A percentile compares a stretch with the other conserved stretches of the same genome.
Conservation (phyloP, 1,284 basidiomycete genomes). For the Moniliophthora roreri region DNA sequence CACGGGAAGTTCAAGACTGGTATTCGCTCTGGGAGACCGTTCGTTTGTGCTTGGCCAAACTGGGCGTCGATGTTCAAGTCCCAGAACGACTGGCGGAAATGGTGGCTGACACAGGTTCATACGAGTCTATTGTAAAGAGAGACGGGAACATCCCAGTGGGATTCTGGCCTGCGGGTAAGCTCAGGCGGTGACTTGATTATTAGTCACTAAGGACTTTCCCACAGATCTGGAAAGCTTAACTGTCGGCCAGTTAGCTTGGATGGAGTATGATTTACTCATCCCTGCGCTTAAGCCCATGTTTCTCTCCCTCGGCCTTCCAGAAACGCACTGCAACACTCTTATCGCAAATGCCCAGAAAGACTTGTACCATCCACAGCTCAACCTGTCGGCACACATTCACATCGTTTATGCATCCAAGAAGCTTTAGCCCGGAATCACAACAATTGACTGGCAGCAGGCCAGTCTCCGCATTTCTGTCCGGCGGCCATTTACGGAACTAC, state of each 20-base stretch:
- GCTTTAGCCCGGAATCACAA: background rate
- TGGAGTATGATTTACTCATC: slow-evolving; percentile 65
- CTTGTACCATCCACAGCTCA: slow-evolving; percentile 58
- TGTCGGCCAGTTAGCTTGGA: slow-evolving; percentile 67
- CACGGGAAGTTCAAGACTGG: slow-evolving; percentile 52
- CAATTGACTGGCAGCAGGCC: too few relatives aligned
- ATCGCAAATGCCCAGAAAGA: slow-evolving; percentile 62
- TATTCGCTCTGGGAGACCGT: slow-evolving; percentile 60
- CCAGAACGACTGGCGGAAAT: slow-evolving; percentile 50
- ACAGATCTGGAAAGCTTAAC: slow-evolving; percentile 44
- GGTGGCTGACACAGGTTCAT: slow-evolving; percentile 42
- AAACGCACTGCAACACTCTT: slow-evolving; percentile 50
- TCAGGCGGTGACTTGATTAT: slow-evolving; percentile 6
- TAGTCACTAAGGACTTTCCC: slow-evolving; percentile 8
- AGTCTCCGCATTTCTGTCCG: too few relatives aligned
- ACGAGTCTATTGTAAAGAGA: slow-evolving; percentile 49
- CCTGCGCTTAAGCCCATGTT: slow-evolving; percentile 61
- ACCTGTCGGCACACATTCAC: slow-evolving; percentile 51
- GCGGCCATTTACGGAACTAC: too few relatives aligned
- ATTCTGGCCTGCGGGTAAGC: slow-evolving; percentile 56
- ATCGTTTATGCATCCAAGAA: slow-evolving; percentile 57
- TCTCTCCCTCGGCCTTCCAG: slow-evolving; percentile 48
- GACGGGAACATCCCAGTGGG: slow-evolving; percentile 59
- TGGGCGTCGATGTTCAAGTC: slow-evolving; percentile 56
- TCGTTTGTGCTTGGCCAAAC: slow-evolving; percentile 46